These are phyloP conservation scores for Xylaria sp. DNA, from an alignment of 2,329 filamentous ascomycete genomes.

Conservation along the genomic window DNA sequence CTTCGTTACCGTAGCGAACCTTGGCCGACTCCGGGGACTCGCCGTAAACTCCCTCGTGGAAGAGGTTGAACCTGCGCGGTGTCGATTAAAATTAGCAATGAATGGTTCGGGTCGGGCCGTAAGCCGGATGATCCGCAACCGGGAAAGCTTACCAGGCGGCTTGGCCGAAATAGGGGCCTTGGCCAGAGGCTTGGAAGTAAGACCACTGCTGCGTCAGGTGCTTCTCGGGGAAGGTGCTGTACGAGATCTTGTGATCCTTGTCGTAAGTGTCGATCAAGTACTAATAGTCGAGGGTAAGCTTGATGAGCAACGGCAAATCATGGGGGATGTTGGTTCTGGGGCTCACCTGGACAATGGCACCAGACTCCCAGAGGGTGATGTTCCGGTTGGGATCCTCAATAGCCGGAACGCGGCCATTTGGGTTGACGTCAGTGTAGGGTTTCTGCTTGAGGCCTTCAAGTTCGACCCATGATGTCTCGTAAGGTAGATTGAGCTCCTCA, in stretches of 20 bases:
- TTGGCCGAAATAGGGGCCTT: constrained; percentile 17
- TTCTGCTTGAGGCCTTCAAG: constrained; percentile 9
- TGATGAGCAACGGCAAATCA: neutral
- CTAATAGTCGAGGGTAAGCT: constrained; percentile 4
- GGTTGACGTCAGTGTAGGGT: constrained; percentile 20
- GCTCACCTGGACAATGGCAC: constrained; percentile 2
- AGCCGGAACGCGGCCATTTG: constrained; percentile 12
- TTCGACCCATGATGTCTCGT: constrained; percentile 19
- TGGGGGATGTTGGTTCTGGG: neutral
- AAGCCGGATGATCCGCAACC: neutral
- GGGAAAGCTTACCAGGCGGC: constrained; percentile 19
- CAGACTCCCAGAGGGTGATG: constrained; percentile 16
- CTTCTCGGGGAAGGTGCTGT: constrained; percentile 8
- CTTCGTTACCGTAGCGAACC: constrained; percentile 5
- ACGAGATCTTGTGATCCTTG: constrained; percentile 21
- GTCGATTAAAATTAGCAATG: constrained; percentile 1
- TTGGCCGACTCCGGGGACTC: constrained; percentile 19
- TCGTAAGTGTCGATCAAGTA: constrained; percentile 21
- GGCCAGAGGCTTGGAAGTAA: constrained; percentile 11
- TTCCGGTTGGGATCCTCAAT: constrained; percentile 13
- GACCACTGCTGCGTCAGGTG: constrained; percentile 17
- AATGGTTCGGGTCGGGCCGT: neutral
- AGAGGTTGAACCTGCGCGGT: constrained; percentile 7
- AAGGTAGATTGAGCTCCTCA: constrained; percentile 18
- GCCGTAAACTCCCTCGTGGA: constrained; percentile 7